Conservation (phyloP, 352 stramenopile genomes). For the Globisporangium nunn region DNA sequence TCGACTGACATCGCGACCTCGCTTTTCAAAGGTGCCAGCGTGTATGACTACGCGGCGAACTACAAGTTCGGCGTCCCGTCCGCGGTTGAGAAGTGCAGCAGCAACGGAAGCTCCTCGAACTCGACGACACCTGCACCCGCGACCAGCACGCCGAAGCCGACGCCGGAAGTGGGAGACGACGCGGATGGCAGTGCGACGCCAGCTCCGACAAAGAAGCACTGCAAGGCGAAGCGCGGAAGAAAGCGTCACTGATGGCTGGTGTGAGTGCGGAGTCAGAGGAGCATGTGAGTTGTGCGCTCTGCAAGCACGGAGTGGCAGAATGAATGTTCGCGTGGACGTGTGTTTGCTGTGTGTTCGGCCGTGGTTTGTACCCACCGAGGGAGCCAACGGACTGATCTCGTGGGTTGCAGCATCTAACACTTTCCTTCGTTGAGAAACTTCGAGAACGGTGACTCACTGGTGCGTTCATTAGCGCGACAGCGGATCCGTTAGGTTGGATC, state of each 20-base stretch:
- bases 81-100: constrained; percentile 31
- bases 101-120: neutral
- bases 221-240: neutral
- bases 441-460: too few relatives aligned
- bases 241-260: neutral
- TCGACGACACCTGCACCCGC: neutral
- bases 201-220: neutral
- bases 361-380: too few relatives aligned
- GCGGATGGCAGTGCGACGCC: neutral
- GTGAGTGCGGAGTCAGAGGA: neutral
- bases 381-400: neutral
- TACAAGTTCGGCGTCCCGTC: constrained; percentile 47
- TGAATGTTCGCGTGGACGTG: neutral
- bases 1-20: constrained; percentile 30
- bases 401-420: neutral
- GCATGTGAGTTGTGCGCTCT: neutral
- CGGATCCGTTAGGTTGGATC: too few relatives aligned
- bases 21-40: constrained; percentile 29
- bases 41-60: constrained; percentile 17
- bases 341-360: neutral
- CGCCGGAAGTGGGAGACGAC: neutral
- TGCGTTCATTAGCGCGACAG: too few relatives aligned
- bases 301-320: neutral
- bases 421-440: too few relatives aligned
- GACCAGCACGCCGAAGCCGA: neutral